Percentiles rank a stretch among this genome's conserved stretches.
Conservation (phyloP, 2,329 filamentous ascomycete genomes). For the Cladobotryum mycophilum region DNA sequence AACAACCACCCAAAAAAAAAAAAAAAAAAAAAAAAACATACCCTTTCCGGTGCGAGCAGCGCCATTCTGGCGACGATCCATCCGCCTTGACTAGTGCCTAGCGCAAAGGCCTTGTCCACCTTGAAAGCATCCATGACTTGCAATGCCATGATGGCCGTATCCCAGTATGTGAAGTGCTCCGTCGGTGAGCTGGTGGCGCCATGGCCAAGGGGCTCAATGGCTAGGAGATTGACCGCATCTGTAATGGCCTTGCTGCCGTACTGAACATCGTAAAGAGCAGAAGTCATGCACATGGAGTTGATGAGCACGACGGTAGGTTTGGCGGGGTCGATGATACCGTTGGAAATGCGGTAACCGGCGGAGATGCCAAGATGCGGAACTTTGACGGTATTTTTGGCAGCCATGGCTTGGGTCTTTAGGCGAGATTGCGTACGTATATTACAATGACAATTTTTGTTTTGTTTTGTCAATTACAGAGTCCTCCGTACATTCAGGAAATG, state of each 20-base stretch:
- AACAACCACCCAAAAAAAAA: too few species aligned
- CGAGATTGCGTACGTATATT: neutral
- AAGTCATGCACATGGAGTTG: slow-evolving; percentile 47
- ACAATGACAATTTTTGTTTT: too few species aligned
- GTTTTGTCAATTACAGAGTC: neutral
- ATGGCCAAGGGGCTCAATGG: slow-evolving; percentile 48
- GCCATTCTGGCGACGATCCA: slow-evolving; percentile 47
- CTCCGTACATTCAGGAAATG: neutral
- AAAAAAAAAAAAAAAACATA: slow-evolving; percentile 18
- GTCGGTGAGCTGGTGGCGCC: slow-evolving; percentile 36
- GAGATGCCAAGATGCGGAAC: slow-evolving; percentile 43
- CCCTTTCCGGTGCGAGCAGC: slow-evolving; percentile 42
- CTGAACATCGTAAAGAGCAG: slow-evolving; percentile 39
- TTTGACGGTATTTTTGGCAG: slow-evolving; percentile 35
- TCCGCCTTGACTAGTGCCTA: slow-evolving; percentile 48
- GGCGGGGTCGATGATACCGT: slow-evolving; percentile 37
- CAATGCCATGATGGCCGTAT: slow-evolving; percentile 46
- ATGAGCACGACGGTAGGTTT: slow-evolving; percentile 48
- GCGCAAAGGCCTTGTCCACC: slow-evolving; percentile 41
- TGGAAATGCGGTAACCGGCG: slow-evolving; percentile 39
- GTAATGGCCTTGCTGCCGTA: slow-evolving; percentile 35
- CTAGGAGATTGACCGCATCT: slow-evolving; percentile 40
- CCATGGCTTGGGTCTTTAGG: slow-evolving; percentile 21
- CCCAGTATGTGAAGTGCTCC: slow-evolving; percentile 51
- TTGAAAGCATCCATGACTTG: slow-evolving; percentile 49